These are phyloP conservation scores for Tylopilus vinaceipallidus DNA, from an alignment of 768 basidiomycete genomes.

Conservation along the genomic window DNA sequence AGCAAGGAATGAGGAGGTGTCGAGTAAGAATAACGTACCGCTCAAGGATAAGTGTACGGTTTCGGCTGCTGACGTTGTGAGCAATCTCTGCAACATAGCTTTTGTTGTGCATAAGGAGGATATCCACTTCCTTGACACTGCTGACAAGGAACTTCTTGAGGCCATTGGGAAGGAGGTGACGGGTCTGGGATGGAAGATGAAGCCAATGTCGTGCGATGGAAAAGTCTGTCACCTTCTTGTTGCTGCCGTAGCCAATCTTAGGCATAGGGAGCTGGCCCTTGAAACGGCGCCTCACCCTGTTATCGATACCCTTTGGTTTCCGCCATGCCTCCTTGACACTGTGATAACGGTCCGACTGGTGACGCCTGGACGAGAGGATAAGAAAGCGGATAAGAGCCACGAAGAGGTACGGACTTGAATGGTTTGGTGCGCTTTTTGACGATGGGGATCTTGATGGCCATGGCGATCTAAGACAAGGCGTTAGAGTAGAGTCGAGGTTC, in stretches of 20 bases:
- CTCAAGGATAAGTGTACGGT: slow-evolving; percentile 88
- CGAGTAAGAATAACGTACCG: slow-evolving; percentile 48
- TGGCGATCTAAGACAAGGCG: slow-evolving; percentile 31
- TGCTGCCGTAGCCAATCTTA: slow-evolving; percentile 80
- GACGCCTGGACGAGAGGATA: slow-evolving; percentile 61
- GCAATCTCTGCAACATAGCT: slow-evolving; percentile 95
- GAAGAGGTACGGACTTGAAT: slow-evolving; percentile 79
- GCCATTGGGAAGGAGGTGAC: slow-evolving; percentile 93
- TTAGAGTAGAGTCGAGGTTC: slow-evolving; percentile 15
- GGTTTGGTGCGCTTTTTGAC: slow-evolving; percentile 96
- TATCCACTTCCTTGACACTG: slow-evolving; percentile 91
- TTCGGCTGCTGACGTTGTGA: slow-evolving; percentile 93
- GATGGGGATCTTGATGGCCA: slow-evolving; percentile 60
- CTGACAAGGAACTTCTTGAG: slow-evolving; percentile 94
- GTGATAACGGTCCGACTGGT: slow-evolving; percentile 98
- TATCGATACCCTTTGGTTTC: slow-evolving; percentile 99
- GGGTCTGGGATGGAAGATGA: slow-evolving; percentile 52
- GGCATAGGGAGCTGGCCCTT: slow-evolving; percentile 97
- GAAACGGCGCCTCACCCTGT: slow-evolving; percentile 92
- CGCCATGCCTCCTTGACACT: slow-evolving; percentile 98
- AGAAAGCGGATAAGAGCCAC: slow-evolving; percentile 9
- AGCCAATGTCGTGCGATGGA: background rate
- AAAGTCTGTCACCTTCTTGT: slow-evolving; percentile 64
- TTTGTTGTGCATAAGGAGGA: slow-evolving; percentile 98
- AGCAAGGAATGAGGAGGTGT: background rate